Evolutionary conservation across 805 yeast genomes (phyloP).

Genomic region (Wickerhamomyces queroliae): DNA sequence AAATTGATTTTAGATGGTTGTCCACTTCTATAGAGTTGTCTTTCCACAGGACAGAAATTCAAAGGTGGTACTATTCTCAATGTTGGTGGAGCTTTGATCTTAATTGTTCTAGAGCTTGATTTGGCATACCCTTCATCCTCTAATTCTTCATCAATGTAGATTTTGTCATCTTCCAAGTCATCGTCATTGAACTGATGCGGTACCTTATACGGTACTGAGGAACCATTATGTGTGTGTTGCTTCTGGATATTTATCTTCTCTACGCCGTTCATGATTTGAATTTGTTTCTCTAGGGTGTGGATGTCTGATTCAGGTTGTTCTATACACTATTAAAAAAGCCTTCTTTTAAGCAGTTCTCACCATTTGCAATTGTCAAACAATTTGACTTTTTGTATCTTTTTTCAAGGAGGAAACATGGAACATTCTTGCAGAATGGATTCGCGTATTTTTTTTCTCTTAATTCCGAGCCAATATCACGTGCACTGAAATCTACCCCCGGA

Average conservation of each 20-base stretch:
- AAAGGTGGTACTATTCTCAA: constrained; percentile 84
- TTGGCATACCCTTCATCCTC: constrained; percentile 20
- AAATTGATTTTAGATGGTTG: constrained; percentile 94
- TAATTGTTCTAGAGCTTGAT: constrained; percentile 10
- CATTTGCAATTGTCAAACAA: too few species aligned
- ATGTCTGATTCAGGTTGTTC: too few species aligned
- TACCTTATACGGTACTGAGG: background rate
- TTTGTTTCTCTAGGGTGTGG: too few species aligned
- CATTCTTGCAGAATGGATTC: background rate
- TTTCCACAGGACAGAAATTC: constrained; percentile 93
- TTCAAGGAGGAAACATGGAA: background rate
- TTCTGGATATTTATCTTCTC: background rate
- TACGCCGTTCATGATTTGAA: background rate
- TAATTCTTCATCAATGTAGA: constrained; percentile 17
- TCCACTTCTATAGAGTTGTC: constrained; percentile 81
- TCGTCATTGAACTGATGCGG: constrained; percentile 6
- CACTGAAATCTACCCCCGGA: background rate
- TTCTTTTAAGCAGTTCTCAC: too few species aligned
- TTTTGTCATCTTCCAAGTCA: constrained; percentile 10
- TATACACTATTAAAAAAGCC: too few species aligned
- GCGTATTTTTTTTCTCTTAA: background rate
- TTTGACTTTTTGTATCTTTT: background rate
- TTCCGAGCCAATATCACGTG: background rate
- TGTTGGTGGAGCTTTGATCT: constrained; percentile 48
- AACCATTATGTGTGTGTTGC: too few species aligned